Conservation (phyloP, 768 basidiomycete genomes). For the Clathrus columnatus region DNA sequence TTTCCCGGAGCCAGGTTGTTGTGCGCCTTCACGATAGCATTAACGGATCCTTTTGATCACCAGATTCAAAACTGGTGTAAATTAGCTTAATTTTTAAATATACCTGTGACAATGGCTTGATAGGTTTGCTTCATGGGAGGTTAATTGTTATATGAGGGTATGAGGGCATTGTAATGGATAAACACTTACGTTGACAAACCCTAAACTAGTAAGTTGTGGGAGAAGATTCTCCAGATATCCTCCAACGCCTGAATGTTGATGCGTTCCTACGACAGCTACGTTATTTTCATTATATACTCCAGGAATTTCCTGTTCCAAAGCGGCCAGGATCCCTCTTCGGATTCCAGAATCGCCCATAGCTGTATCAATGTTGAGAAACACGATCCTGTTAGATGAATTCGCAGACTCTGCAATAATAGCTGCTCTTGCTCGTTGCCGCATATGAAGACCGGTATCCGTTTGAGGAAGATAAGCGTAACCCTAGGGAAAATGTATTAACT, state of each 20-base stretch:
- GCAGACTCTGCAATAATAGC: constrained; percentile 63
- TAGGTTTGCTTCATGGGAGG: constrained; percentile 38
- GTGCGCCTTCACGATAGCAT: constrained; percentile 62
- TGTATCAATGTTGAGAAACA: constrained; percentile 77
- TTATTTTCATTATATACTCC: constrained; percentile 62
- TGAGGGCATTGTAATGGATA: not conserved
- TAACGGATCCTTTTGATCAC: constrained; percentile 30
- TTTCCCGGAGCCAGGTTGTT: constrained; percentile 48
- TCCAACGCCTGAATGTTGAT: constrained; percentile 66
- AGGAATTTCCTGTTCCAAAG: constrained; percentile 47
- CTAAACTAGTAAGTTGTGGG: constrained; percentile 65
- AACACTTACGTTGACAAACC: constrained; percentile 43
- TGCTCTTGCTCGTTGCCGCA: constrained; percentile 70
- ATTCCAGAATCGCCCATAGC: constrained; percentile 76
- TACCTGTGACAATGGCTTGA: constrained; percentile 62
- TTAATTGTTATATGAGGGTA: not conserved
- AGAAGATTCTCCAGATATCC: constrained; percentile 74
- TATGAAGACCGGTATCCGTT: constrained; percentile 66
- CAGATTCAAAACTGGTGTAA: not conserved
- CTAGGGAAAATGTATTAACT: constrained; percentile 22
- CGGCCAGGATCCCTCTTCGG: constrained; percentile 55
- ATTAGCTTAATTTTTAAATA: too few relatives aligned
- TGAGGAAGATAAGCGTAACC: constrained; percentile 62
- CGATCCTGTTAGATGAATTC: constrained; percentile 47
- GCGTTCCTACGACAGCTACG: constrained; percentile 67